phyloP scores from a whole-genome alignment of 2,329 filamentous ascomycete genomes.

The Fusarium sp. region DNA sequence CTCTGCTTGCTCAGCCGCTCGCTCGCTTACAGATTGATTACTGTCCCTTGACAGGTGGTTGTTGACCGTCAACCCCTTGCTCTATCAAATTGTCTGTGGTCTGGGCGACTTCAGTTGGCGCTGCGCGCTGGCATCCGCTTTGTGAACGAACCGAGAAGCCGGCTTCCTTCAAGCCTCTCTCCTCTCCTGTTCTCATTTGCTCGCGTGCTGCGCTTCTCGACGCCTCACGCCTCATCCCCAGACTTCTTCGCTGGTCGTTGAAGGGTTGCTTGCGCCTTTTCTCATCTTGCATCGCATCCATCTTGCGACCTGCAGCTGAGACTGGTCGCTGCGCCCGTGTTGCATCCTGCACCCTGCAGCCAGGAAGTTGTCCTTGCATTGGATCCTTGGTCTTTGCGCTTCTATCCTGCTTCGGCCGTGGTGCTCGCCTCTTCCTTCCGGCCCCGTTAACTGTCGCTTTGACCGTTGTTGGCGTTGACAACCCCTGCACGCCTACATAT shows the following conservation, averaged over 20 bases:
- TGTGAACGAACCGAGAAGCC: not conserved
- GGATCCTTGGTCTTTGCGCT: constrained; percentile 22
- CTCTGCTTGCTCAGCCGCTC: constrained; percentile 19
- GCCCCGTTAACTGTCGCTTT: not conserved
- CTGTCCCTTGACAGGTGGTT: constrained; percentile 3
- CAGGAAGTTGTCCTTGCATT: not conserved
- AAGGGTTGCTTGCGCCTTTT: constrained; percentile 21
- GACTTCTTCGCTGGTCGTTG: constrained; percentile 15
- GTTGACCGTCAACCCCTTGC: constrained; percentile 1
- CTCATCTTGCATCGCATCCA: constrained; percentile 36
- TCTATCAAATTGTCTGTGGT: not conserved
- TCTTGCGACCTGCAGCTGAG: constrained; percentile 31
- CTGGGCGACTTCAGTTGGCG: constrained; percentile 9
- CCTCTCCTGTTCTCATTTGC: constrained; percentile 18
- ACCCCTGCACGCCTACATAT: constrained; percentile 5
- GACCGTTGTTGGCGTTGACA: not conserved
- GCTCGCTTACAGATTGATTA: constrained; percentile 32
- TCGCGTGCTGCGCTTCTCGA: constrained; percentile 23
- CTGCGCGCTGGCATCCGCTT: constrained; percentile 1
- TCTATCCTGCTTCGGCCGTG: constrained; percentile 6
- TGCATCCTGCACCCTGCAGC: constrained; percentile 31
- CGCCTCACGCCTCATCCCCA: not conserved
- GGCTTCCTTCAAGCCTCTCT: not conserved
- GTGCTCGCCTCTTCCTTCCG: constrained; percentile 16
- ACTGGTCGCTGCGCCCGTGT: constrained; percentile 19